Base-by-base conservation (phyloP, 2,329 filamentous ascomycete genomes). In the Aspergillus ruber region DNA sequence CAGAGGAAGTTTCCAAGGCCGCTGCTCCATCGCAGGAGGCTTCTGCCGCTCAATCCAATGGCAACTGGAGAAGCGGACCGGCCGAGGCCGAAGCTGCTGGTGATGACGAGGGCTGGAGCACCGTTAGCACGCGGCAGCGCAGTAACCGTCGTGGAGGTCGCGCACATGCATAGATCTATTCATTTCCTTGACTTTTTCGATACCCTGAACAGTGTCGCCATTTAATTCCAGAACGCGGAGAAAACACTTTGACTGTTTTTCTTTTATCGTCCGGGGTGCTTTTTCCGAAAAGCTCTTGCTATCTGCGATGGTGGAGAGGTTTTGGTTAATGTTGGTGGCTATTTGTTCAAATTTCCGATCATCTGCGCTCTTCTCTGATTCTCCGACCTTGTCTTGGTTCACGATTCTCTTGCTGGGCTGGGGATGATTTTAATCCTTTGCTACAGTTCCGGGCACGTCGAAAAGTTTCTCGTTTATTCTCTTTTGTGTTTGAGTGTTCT, bases 11-110 rank as follows among this genome's bases (percentile, higher is more conserved):
- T 29, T 70, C 73, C 48, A 67, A 61, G 15, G 66, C 70, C 41
- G 71, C 75, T 41, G 69, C 78, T 53, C 71, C 73, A 66, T 74
- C 80, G 23, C 76, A 80, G 58, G 77, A 82, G 58, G 66, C 78
- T 43, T 71, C 76, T 38, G 70, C 65, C 23, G 56, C 53, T 62
- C 63, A 68, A 58, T 61, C 62, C 55, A 62, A 72, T 53, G 64
- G 75, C 41, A 68, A 60, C 56, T 74, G 70, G 72, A 65, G 71
- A 54, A 62, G 56, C 41, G 58, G 57, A 27, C 58, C 65, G 43
- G 57, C 62, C 44, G 56, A 61, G 29, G 54, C 64, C 42, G 56
- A 64, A 45, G 61, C 62, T 36, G 36, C 17, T 18, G 36, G 17
- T 39, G 71, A 74, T 42, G 69, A 74, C 43, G 72, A 74, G 46